Conservation (phyloP, 352 stramenopile species). For the Achlya hypogyna region DNA sequence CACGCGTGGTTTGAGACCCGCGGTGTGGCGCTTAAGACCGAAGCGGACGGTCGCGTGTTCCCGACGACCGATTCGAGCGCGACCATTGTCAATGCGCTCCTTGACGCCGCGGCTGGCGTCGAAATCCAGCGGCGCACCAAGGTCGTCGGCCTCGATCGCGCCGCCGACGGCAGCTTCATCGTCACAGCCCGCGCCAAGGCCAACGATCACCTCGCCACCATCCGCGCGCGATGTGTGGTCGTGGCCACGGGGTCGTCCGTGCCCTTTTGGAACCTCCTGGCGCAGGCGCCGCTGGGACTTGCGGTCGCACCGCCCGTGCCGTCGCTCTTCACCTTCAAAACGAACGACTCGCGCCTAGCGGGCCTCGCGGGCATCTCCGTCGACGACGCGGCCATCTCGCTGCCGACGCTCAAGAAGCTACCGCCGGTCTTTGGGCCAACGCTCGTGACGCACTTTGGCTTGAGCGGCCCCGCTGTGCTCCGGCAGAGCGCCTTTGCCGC, state of each 20-base stretch:
- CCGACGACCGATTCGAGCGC: constrained; percentile 58
- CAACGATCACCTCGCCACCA: neutral
- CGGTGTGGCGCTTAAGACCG: constrained; percentile 60
- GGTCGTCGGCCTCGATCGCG: constrained; percentile 26
- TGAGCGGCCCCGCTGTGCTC: constrained; percentile 68
- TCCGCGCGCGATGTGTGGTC: constrained; percentile 26
- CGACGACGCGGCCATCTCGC: constrained; percentile 12
- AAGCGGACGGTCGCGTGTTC: constrained; percentile 81
- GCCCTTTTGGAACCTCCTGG: constrained; percentile 34
- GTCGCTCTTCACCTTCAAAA: constrained; percentile 69
- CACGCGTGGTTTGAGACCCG: constrained; percentile 40
- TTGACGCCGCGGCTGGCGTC: constrained; percentile 32
- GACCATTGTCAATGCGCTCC: constrained; percentile 65
- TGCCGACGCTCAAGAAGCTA: constrained; percentile 24
- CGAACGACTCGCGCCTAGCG: constrained; percentile 32
- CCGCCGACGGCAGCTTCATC: constrained; percentile 17
- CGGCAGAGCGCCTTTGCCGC: constrained; percentile 72
- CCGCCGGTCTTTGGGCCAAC: constrained; percentile 54
- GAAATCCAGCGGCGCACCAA: constrained; percentile 31
- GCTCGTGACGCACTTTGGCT: constrained; percentile 69
- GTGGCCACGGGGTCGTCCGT: constrained; percentile 59
- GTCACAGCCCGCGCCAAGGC: constrained; percentile 22
- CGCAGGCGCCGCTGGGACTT: constrained; percentile 47
- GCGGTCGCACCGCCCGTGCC: constrained; percentile 46
- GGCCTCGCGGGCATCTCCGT: constrained; percentile 45